These are phyloP conservation scores for Paraurostyla sp. DNA, from an alignment of 73 alveolate species.

Conservation along the genomic window DNA sequence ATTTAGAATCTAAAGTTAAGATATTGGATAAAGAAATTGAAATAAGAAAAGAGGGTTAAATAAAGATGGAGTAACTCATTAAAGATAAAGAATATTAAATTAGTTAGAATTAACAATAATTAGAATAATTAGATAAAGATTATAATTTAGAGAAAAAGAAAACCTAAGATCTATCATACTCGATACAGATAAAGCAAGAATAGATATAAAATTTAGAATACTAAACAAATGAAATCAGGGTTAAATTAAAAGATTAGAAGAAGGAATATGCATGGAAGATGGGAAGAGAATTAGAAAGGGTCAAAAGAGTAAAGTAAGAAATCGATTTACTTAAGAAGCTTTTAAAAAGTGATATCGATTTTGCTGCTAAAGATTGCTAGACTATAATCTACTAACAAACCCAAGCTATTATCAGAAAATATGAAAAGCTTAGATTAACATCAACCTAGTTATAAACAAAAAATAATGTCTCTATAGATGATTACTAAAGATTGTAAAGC, in stretches of 20 bases:
- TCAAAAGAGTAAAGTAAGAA: slow-evolving; percentile 15
- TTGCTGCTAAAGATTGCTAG: neutral
- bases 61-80: neutral
- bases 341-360: neutral
- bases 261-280: neutral
- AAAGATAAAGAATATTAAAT: neutral
- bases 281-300: slow-evolving; percentile 18
- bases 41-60: neutral
- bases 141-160: neutral
- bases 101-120: neutral
- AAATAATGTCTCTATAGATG: too few relatives aligned
- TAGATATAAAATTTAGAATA: neutral
- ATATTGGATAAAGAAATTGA: neutral
- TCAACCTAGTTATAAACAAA: too few relatives aligned
- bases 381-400: neutral
- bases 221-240: neutral
- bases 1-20: neutral
- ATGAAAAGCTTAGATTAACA: neutral
- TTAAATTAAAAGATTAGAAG: neutral
- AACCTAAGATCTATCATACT: neutral
- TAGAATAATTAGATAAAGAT: neutral
- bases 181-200: neutral
- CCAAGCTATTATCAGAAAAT: neutral
- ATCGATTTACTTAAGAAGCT: neutral
- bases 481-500: too few relatives aligned